Evolutionary conservation across 371 early-diverging fungal genomes (phyloP).

Genomic region (Mortierella sp.): DNA sequence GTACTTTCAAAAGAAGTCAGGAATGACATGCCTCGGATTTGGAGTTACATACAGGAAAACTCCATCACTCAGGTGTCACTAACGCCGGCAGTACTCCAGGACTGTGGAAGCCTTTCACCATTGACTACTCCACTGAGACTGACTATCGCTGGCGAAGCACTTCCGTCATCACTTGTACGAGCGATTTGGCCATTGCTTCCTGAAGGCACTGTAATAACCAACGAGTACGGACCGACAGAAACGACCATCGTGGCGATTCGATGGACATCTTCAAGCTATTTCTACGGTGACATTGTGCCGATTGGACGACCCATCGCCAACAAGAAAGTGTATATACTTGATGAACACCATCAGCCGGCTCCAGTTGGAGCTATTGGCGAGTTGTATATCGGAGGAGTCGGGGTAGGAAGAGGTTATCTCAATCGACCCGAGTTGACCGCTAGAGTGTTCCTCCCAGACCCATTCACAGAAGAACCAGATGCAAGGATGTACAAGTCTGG

Average conservation of each 20-base stretch:
- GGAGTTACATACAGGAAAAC: neutral
- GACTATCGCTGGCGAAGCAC: neutral
- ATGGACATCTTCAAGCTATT: neutral
- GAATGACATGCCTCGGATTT: neutral
- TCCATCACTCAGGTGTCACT: neutral
- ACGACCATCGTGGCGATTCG: conserved; percentile 5
- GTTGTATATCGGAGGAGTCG: conserved; percentile 22
- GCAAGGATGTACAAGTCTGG: conserved; percentile 54
- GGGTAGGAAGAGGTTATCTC: conserved; percentile 42
- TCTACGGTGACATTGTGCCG: neutral
- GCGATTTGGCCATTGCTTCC: neutral
- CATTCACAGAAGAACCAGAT: neutral
- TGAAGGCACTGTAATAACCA: too few species aligned
- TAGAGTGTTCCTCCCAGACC: conserved; percentile 21
- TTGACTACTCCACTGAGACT: neutral
- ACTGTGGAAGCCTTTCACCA: neutral
- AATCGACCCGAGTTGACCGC: conserved; percentile 34
- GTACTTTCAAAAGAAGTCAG: neutral
- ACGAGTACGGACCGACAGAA: conserved; percentile 52
- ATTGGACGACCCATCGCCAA: conserved; percentile 20
- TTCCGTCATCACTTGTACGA: neutral
- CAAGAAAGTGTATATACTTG: conserved; percentile 15
- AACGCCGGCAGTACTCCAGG: neutral
- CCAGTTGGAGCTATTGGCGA: conserved; percentile 20
- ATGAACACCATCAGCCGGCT: conserved; percentile 9